phyloP scores from a whole-genome alignment of 805 yeast species.

The Barnettozyma pratensis region DNA sequence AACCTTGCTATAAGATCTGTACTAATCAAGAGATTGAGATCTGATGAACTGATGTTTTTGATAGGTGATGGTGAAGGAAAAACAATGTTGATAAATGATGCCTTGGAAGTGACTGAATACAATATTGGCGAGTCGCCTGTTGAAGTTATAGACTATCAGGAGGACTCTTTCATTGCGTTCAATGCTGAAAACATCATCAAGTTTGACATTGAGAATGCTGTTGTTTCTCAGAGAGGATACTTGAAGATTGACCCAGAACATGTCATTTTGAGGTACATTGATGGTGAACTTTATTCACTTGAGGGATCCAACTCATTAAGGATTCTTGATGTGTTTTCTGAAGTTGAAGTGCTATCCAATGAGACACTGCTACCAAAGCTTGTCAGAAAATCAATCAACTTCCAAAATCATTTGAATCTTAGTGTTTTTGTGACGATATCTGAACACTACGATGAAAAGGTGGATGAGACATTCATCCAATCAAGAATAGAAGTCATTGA shows the following conservation, averaged over 20 bases:
- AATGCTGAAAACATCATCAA: conserved; percentile 17
- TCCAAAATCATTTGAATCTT: conserved; percentile 20
- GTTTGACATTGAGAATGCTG: conserved; percentile 4
- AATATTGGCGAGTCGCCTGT: conserved; percentile 24
- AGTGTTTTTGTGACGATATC: conserved; percentile 18
- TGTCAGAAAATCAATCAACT: conserved; percentile 16
- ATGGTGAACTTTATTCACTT: neutral
- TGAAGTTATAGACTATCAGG: conserved; percentile 9
- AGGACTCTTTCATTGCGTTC: conserved; percentile 9
- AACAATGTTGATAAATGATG: conserved; percentile 1
- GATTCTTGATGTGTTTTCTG: neutral
- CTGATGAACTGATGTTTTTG: conserved; percentile 3
- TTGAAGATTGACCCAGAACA: conserved; percentile 9
- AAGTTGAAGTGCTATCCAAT: conserved; percentile 2
- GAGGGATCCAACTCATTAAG: neutral
- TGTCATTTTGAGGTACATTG: neutral
- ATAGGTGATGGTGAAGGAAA: conserved; percentile 24
- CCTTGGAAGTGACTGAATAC: neutral
- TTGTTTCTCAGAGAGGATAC: conserved; percentile 15
- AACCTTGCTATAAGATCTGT: conserved; percentile 17
- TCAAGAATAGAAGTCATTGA: conserved; percentile 23
- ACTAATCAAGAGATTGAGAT: conserved; percentile 8
- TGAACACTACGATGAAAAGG: conserved; percentile 6
- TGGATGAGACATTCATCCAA: conserved; percentile 4
- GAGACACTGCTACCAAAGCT: conserved; percentile 10